Base-by-base conservation (phyloP, 768 basidiomycete genomes). In the Lentinula edodes region DNA sequence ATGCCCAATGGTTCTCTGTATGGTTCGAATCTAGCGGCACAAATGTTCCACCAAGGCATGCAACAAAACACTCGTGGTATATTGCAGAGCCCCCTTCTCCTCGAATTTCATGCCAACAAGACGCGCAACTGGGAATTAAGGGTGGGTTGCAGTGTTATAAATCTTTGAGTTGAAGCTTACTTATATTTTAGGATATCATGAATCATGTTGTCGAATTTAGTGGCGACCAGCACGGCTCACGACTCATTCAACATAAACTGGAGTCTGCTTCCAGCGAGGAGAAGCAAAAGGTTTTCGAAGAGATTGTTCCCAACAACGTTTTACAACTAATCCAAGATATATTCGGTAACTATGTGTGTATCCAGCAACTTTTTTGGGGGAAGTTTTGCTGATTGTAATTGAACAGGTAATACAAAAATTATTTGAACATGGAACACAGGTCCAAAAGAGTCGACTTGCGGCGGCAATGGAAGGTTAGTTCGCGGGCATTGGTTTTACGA, bases 191-290 rank as follows among this genome's bases (percentile, higher is more conserved):
- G 96, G 93, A 96, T 67, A 88, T 99, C 64, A 80, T 81, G 50
- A 92, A 92, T 7, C 83, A 90, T 71, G 73, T 96, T 59, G 88
- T 91, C 43, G 96, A 98, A 72, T 99, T 99, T 71, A 89, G 91
- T 61, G 85, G 86, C 13, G 96, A 98, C 73, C 95, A 97, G 70
- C 91, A 95, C 64, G 96, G 95, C n/a, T 97, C 95, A n/a, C 86
- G 96, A 8, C 94, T 98, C 73, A 95, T 99, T 63, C 96, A 98
- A 71, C 87, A 90, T 67, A 89, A 90, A 69, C 79, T 98, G 45
- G 88, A 91, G 70, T 77, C 75, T 2, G 89, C 93, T 5, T 80
- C 84, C n/a, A 79, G 80, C 42, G 92, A 93, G 62, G 93, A 94
- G 68, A 88, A 86, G 70, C 84, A 90, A 66, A 71, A 78, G 38